Percentiles rank a stretch among this genome's conserved stretches.
Conservation (phyloP, 768 basidiomycete species). For the Rubroboletus satanas region DNA sequence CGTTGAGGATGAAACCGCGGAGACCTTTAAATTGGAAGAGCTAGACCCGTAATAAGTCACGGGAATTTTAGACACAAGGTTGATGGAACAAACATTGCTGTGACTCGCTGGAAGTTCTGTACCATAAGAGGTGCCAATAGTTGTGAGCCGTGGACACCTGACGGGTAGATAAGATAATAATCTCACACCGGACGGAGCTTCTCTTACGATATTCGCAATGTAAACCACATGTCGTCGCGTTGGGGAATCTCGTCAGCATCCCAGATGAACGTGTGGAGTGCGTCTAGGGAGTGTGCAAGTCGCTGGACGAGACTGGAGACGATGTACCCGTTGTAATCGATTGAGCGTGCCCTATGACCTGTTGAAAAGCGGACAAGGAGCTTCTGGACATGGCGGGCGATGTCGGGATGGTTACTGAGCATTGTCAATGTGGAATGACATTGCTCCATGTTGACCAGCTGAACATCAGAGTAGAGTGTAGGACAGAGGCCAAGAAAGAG, state of each 20-base stretch:
- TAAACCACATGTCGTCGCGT: constrained; percentile 76
- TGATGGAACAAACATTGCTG: constrained; percentile 53
- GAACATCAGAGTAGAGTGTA: constrained; percentile 56
- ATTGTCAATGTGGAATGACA: constrained; percentile 61
- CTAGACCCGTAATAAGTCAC: constrained; percentile 33
- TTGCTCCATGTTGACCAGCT: constrained; percentile 53
- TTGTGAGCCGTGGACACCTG: constrained; percentile 65
- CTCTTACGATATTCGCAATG: constrained; percentile 60
- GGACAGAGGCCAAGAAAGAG: constrained; percentile 52
- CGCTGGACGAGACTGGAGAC: constrained; percentile 52
- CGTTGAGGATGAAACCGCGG: constrained; percentile 54
- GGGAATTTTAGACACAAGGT: not conserved
- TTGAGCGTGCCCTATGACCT: constrained; percentile 26
- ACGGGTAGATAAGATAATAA: not conserved
- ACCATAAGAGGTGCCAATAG: constrained; percentile 61
- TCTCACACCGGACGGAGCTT: not conserved
- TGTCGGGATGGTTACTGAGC: constrained; percentile 49
- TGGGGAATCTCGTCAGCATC: constrained; percentile 63
- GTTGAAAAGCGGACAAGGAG: constrained; percentile 44
- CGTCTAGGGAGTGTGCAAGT: constrained; percentile 56
- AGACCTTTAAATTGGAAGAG: constrained; percentile 67
- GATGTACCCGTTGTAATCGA: constrained; percentile 21
- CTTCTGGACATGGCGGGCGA: constrained; percentile 65
- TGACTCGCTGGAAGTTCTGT: constrained; percentile 50
- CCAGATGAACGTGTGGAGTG: constrained; percentile 66